A percentile compares a stretch with the other conserved stretches of the same genome.
Conservation (phyloP, 2,329 filamentous ascomycete species). For the Penicillium sp. region DNA sequence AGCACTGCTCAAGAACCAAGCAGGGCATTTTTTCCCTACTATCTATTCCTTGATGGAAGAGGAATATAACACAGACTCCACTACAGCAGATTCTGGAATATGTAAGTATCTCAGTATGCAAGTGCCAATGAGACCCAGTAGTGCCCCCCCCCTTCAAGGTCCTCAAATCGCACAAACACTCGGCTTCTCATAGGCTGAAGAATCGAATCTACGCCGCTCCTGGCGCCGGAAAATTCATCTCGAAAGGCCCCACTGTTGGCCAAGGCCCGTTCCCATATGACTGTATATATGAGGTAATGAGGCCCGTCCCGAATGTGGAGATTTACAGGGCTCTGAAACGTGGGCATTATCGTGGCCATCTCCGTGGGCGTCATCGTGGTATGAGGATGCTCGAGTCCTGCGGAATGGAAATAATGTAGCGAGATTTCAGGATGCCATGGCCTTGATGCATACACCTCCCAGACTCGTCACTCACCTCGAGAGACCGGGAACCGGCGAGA, state of each 20-base stretch:
- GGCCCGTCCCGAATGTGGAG: slow-evolving; percentile 20
- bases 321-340: slow-evolving; percentile 8
- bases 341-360: slow-evolving; percentile 1
- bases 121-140: slow-evolving; percentile 17
- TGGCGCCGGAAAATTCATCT: slow-evolving; percentile 19
- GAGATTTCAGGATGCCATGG: background rate
- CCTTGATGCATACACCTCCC: background rate
- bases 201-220: slow-evolving; percentile 14
- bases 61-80: slow-evolving; percentile 2
- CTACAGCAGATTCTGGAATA: slow-evolving; percentile 2
- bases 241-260: background rate
- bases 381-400: background rate
- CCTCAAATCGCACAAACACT: slow-evolving; percentile 15
- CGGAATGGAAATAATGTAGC: background rate
- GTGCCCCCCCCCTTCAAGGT: slow-evolving; percentile 23
- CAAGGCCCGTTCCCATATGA: slow-evolving; percentile 1
- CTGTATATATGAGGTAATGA: slow-evolving; percentile 17
- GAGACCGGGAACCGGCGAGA: background rate
- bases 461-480: background rate
- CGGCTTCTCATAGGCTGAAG: slow-evolving; percentile 17
- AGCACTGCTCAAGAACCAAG: background rate
- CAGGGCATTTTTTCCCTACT: background rate
- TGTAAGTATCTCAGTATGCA: slow-evolving; percentile 8
- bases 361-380: background rate
- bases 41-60: background rate